Evolutionary conservation across 495 filamentous ascomycete species (phyloP), one percentile per base, ranked within the genome.

Genomic region (Penicillium paradoxum): DNA sequence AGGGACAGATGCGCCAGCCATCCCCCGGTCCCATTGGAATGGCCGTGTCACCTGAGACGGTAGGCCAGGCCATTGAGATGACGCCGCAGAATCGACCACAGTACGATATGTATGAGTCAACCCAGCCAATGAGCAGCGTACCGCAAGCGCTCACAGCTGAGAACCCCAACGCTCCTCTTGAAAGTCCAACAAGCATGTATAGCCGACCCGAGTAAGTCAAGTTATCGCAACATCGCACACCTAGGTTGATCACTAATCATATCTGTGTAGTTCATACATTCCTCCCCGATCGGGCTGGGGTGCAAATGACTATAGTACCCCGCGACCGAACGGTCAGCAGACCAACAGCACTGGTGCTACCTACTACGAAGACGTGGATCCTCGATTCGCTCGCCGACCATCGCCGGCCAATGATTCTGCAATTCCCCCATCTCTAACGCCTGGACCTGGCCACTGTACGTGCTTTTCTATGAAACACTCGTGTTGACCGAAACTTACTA

Each of bases 301-400:
- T 32, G 29, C 49, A 10, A 45, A 53, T 22, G 60, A 71, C 7
- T 47, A 40, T 55, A 63, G 56, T 41, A 54, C 51, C 6, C 57
- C 60, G 7, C 62, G 46, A 21, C 56, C 52, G 1, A 29, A 36
- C 1, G 46, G 47, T 17, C 51, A 57, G 1, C 62, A 53, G 27
- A 15, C 40, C 3, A 47, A 30, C 41, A 37, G 15, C 22, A 33
- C 19, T 9, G 36, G 43, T 19, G 45, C 51, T 39, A 69, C 79
- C 51, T 97, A 97, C 70, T 96, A 92, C 64, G 93, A 98, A 79
- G 93, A 97, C 65, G 86, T 93, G 17, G 91, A 95, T 51, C 93
- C 93, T 19, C 86, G 85, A 36, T 98, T 97, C 66, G 87, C 74
- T 41, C 77, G 77, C 53, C 64, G 69, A 50, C 67, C 66, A 42